phyloP scores from a whole-genome alignment of 768 basidiomycete species.

The Leucosporidium yakuticum region DNA sequence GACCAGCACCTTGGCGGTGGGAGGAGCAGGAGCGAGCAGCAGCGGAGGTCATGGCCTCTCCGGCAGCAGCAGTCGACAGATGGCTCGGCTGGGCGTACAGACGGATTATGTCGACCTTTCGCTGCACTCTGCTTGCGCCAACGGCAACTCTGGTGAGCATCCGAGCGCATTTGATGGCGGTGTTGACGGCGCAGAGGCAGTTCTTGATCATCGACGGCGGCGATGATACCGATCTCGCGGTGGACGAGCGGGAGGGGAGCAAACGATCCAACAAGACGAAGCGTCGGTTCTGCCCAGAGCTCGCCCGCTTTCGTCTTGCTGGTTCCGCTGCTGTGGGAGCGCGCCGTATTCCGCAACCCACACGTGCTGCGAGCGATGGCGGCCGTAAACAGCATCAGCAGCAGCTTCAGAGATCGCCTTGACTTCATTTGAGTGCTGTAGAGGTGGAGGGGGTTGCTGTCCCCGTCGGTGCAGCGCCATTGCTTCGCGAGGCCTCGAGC shows the following conservation, averaged over 20 bases:
- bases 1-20: not conserved
- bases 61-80: not conserved
- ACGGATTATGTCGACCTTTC: constrained; percentile 44
- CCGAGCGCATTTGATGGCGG: not conserved
- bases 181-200: constrained; percentile 34
- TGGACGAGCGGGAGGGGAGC: not conserved
- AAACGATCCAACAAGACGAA: not conserved
- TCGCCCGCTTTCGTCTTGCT: no score
- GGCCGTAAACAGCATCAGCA: no score
- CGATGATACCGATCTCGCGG: not conserved
- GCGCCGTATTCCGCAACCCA: not conserved
- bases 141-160: constrained; percentile 66
- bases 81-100: constrained; percentile 1
- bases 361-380: not conserved
- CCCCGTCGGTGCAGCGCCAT: not conserved
- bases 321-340: not conserved
- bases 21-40: not conserved
- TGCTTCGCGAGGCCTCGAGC: not conserved
- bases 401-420: not conserved
- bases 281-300: no score
- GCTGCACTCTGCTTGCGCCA: constrained; percentile 49
- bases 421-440: no score
- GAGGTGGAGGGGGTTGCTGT: no score
- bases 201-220: not conserved
- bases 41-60: no score